Evolutionary conservation across 2,329 filamentous ascomycete genomes (phyloP).

Genomic region (Graphilbum fragrans): DNA sequence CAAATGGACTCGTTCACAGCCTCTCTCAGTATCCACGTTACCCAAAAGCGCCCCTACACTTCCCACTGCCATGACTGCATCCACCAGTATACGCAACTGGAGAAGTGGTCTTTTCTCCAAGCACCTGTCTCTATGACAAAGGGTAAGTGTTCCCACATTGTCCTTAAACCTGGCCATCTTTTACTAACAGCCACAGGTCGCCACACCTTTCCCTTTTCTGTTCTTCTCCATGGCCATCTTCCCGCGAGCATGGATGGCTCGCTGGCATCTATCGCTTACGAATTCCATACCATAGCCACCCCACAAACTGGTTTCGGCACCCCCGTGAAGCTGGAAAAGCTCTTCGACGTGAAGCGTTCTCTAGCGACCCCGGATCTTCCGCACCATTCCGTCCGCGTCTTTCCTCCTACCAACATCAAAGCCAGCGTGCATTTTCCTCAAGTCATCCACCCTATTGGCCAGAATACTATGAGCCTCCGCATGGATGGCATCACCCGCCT

Average conservation of each 20-base stretch:
- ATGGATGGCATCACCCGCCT: conserved; percentile 73
- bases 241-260: conserved; percentile 69
- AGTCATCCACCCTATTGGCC: conserved; percentile 75
- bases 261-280: conserved; percentile 65
- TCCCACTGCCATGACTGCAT: conserved; percentile 68
- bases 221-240: conserved; percentile 73
- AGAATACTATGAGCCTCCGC: conserved; percentile 66
- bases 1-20: conserved; percentile 64
- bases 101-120: conserved; percentile 66
- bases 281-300: conserved; percentile 56
- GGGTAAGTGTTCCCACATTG: conserved; percentile 23
- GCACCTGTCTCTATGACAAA: conserved; percentile 36
- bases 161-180: not conserved
- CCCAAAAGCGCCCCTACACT: conserved; percentile 72
- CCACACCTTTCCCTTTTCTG: conserved; percentile 81
- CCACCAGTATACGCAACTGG: conserved; percentile 59
- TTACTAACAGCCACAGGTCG: conserved; percentile 27
- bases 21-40: conserved; percentile 55
- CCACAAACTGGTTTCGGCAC: conserved; percentile 38
- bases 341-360: conserved; percentile 66
- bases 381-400: conserved; percentile 84
- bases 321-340: conserved; percentile 50
- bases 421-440: conserved; percentile 71
- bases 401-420: conserved; percentile 90
- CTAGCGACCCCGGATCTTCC: conserved; percentile 62